Evolutionary conservation across 495 filamentous ascomycete species (phyloP), one percentile per base, ranked within the genome.

Genomic region (Mytilinidion resinicola): DNA sequence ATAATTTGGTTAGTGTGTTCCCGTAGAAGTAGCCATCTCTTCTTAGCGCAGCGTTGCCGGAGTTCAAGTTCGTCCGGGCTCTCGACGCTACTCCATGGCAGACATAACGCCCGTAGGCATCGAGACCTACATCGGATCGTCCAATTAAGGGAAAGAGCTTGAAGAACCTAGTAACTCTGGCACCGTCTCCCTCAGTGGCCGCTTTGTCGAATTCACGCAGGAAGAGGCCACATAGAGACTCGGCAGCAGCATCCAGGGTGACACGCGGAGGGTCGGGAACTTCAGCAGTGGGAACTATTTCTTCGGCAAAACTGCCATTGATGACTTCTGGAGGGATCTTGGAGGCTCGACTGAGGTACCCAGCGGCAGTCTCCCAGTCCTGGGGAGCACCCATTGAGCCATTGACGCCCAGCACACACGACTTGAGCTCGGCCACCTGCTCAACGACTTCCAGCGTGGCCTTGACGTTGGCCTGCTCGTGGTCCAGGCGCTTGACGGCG

Each of bases 381-480:
- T 98, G 93, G 39, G 95, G 87, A 1, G 90, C 93, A 11, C 93
- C 95, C 93, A 98, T 97, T 41, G 88, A 91, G 15, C 90, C 91
- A 12, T 89, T 83, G 25, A 97, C 91, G n/a, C 93, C 95, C 17
- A 96, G 81, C 41, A 97, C 89, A 67, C 93, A 98, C 7, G 91
- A 84, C 71, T 96, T 96, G 48, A 98, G 85, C 74, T 98, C 93
- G 8, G 89, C 85, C 5, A 98, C 95, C 70, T 96, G 91, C 67
- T 96, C 92, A 4, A 97, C 93, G 20, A 98, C 91, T 37, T 85
- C 84, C 49, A 98, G 74, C 7, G 95, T 97, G 21, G 88, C 85
- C 63, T 90, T 88, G 8, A 97, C 95, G 33, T 89, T 81, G 10
- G 86, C 82, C 73, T 97, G 92, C 73, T 97, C 93, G 12, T 87